These are phyloP conservation scores for Plantago major DNA, from an alignment of 257 asterid genomes.

Conservation along the genomic window DNA sequence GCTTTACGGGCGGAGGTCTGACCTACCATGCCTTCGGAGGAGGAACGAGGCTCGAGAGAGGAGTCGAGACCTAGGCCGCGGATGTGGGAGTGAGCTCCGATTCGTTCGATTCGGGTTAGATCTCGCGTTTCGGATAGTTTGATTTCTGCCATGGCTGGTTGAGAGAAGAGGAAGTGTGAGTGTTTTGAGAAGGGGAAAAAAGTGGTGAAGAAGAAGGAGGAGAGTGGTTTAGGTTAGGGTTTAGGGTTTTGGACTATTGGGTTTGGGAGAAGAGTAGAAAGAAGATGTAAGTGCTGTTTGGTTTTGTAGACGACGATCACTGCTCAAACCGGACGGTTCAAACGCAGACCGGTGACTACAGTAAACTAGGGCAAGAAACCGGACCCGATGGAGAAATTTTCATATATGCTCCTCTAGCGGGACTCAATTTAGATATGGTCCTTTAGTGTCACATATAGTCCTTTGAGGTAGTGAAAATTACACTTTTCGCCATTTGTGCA, in stretches of 20 bases:
- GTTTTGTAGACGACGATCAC: background rate
- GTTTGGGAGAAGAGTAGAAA: background rate
- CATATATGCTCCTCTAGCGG: no score
- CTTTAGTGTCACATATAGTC: no score
- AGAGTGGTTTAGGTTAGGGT: background rate
- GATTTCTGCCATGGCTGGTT: constrained; percentile 57
- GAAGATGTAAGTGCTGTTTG: background rate
- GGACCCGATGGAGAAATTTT: no score
- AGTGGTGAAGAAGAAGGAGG: background rate
- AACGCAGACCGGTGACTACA: no score
- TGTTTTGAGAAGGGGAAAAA: no score
- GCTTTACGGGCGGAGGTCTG: constrained; percentile 74
- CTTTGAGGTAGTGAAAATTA: no score
- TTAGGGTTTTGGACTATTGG: background rate
- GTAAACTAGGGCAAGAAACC: no score
- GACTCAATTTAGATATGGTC: no score
- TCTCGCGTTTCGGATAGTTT: constrained; percentile 81
- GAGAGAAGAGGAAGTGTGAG: no score
- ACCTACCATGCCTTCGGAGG: constrained; percentile 92
- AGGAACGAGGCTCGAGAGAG: constrained; percentile 61
- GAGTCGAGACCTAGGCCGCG: constrained; percentile 87
- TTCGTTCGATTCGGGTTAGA: constrained; percentile 75
- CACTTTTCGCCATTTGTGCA: no score
- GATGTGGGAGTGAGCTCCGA: constrained; percentile 87
- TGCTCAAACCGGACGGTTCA: no score